phyloP scores from a whole-genome alignment of 345 rosid species.

The Adansonia digitata region DNA sequence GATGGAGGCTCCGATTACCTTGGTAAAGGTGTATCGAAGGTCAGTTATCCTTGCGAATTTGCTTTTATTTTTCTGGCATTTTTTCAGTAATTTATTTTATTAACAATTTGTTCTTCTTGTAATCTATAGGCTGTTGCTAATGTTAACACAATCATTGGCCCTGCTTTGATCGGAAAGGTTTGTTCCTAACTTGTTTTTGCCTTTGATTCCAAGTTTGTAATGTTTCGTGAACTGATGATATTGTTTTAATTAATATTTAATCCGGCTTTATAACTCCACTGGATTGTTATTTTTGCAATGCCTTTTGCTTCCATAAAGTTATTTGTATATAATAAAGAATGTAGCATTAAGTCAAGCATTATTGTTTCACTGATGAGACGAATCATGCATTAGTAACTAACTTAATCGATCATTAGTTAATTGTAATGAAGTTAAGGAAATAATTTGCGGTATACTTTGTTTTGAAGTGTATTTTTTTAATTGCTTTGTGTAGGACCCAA shows the following conservation, averaged over 20 bases:
- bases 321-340: not conserved
- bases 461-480: not conserved
- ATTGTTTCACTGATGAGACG: not conserved
- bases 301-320: not conserved
- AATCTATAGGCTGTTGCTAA: constrained; percentile 65
- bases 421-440: not conserved
- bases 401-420: not conserved
- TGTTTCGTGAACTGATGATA: not conserved
- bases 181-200: not conserved
- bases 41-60: constrained; percentile 9
- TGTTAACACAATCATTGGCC: constrained; percentile 75
- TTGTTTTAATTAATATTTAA: not conserved
- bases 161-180: constrained; percentile 89
- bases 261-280: not conserved
- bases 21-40: constrained; percentile 95
- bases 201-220: not conserved
- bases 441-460: not conserved
- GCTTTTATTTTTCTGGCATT: not conserved
- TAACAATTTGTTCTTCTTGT: constrained; percentile 1
- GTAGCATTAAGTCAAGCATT: not conserved
- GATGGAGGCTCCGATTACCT: constrained; percentile 95
- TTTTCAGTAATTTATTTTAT: not conserved
- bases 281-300: not conserved
- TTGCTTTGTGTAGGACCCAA: constrained; percentile 55
- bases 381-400: not conserved